Evolutionary conservation across 192 early-diverging fungal species (phyloP).

Genomic region (Gamsiella multidivaricata): DNA sequence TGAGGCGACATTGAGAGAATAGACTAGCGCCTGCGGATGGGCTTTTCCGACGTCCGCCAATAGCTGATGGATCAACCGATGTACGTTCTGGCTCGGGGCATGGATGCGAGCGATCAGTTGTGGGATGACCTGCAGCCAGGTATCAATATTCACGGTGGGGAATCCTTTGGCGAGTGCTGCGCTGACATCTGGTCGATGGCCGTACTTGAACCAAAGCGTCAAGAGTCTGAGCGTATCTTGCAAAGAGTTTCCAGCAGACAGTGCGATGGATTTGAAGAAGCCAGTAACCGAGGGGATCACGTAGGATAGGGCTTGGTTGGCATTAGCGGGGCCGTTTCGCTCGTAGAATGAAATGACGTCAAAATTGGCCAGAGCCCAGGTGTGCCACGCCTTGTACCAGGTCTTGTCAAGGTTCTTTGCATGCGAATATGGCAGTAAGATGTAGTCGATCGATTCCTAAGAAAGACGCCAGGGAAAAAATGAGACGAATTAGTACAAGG

Average conservation of each 20-base stretch:
- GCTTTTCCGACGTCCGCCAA: constrained; percentile 90
- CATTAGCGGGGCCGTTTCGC: constrained; percentile 33
- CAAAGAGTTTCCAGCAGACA: constrained; percentile 85
- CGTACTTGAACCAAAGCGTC: constrained; percentile 97
- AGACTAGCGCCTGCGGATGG: constrained; percentile 96
- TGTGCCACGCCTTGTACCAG: constrained; percentile 98
- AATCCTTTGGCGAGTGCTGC: constrained; percentile 83
- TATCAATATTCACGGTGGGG: constrained; percentile 84
- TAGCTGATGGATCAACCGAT: constrained; percentile 86
- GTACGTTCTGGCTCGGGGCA: constrained; percentile 81
- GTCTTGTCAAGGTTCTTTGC: constrained; percentile 88
- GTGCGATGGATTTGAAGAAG: constrained; percentile 91
- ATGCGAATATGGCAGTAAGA: constrained; percentile 80
- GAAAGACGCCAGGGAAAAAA: neutral
- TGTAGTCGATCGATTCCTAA: constrained; percentile 71
- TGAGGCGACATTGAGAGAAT: constrained; percentile 95
- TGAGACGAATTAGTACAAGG: neutral
- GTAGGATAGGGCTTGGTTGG: constrained; percentile 60
- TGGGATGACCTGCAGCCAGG: constrained; percentile 98
- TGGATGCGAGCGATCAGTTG: constrained; percentile 97
- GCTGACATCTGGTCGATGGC: constrained; percentile 86
- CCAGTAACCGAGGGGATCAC: constrained; percentile 92
- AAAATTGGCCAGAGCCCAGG: constrained; percentile 92
- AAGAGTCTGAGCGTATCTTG: constrained; percentile 95
- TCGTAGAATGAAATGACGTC: constrained; percentile 84